Percentiles rank a stretch among this genome's conserved stretches.
Evolutionary conservation across 352 stramenopile species (phyloP).

Genomic region (Pythium insidiosum): DNA sequence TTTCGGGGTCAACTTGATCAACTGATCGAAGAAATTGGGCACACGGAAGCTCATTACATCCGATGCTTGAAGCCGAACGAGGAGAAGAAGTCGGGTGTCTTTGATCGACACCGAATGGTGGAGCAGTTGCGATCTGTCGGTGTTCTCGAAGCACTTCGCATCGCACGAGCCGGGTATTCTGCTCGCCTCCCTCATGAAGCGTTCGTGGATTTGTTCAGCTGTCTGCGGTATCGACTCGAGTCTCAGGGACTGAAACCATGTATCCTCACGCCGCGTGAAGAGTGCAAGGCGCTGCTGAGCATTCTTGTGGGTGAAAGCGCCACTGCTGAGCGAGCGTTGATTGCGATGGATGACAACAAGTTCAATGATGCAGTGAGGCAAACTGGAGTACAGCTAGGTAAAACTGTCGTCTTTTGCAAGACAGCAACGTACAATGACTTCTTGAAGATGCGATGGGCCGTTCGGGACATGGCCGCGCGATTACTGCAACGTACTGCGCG

Average conservation of each 20-base stretch:
- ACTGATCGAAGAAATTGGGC: slow-evolving; percentile 91
- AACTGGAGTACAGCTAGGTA: slow-evolving; percentile 23
- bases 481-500: slow-evolving; percentile 14
- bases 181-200: slow-evolving; percentile 90
- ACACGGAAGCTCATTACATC: slow-evolving; percentile 96
- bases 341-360: too few relatives aligned
- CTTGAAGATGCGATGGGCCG: slow-evolving; percentile 13
- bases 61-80: slow-evolving; percentile 99
- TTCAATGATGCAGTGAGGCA: slow-evolving; percentile 18
- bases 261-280: slow-evolving; percentile 1
- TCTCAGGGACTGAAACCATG: slow-evolving; percentile 3
- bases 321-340: too few relatives aligned
- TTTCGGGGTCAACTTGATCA: slow-evolving; percentile 92
- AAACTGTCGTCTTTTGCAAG: slow-evolving; percentile 30
- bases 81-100: slow-evolving; percentile 50
- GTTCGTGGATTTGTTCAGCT: slow-evolving; percentile 81
- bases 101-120: slow-evolving; percentile 87
- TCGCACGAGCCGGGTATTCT: slow-evolving; percentile 93
- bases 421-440: slow-evolving; percentile 26
- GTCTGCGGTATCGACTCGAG: slow-evolving; percentile 36
- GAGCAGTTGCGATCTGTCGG: slow-evolving; percentile 97
- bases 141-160: slow-evolving; percentile 93
- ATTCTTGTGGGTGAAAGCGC: too few relatives aligned
- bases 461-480: slow-evolving; percentile 13
- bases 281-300: slow-evolving; percentile 18